Evolutionary conservation across 192 early-diverging fungal genomes (phyloP).

Genomic region (Funneliformis mosseae): DNA sequence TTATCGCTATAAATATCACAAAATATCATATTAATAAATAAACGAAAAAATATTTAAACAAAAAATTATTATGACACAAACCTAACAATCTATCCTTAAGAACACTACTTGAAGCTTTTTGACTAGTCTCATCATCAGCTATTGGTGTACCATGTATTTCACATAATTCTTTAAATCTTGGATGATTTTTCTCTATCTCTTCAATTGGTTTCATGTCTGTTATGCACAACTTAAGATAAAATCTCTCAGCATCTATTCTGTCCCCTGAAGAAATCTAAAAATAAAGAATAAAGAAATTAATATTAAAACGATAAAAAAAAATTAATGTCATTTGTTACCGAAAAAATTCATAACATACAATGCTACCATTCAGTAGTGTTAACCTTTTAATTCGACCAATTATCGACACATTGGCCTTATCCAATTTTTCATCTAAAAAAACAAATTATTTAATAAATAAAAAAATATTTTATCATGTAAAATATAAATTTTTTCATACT

Average conservation of each 20-base stretch:
- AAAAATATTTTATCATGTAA: not conserved
- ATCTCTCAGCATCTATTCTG: slow-evolving; percentile 54
- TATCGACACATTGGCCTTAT: slow-evolving; percentile 33
- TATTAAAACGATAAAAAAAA: not conserved
- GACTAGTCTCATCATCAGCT: slow-evolving; percentile 35
- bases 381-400: slow-evolving; percentile 51
- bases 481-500: slow-evolving; percentile 27
- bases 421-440: slow-evolving; percentile 35
- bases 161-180: slow-evolving; percentile 55
- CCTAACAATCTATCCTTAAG: slow-evolving; percentile 49
- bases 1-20: slow-evolving; percentile 19
- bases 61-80: slow-evolving; percentile 22
- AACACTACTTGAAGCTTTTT: slow-evolving; percentile 43
- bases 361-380: slow-evolving; percentile 52
- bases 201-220: slow-evolving; percentile 43
- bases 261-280: slow-evolving; percentile 43
- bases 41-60: not conserved
- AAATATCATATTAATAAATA: not conserved
- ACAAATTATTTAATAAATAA: slow-evolving; percentile 1
- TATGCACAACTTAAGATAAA: slow-evolving; percentile 45
- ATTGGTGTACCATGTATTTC: slow-evolving; percentile 46
- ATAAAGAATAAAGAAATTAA: not conserved
- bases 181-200: slow-evolving; percentile 46
- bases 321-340: not conserved
- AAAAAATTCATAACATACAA: slow-evolving; percentile 37